These are phyloP conservation scores for Entelexis paramagnoliae DNA, from an alignment of 1,139 yeast species.

Conservation along the genomic window DNA sequence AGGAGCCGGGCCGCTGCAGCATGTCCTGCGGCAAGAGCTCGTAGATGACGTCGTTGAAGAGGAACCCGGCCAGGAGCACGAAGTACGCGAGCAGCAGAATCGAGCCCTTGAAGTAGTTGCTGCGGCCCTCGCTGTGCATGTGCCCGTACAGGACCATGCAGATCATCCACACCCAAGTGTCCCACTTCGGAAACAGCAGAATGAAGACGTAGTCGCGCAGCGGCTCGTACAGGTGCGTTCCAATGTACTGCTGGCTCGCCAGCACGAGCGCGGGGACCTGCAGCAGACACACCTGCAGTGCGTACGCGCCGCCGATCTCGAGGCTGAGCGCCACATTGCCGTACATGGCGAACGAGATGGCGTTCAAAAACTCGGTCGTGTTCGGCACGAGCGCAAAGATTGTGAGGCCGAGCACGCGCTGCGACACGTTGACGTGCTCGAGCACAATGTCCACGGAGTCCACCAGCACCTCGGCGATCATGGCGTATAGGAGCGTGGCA, in stretches of 20 bases:
- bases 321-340: slow-evolving; percentile 86
- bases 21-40: slow-evolving; percentile 7
- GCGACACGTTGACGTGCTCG: slow-evolving; percentile 63
- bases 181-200: slow-evolving; percentile 91
- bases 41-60: slow-evolving; percentile 40
- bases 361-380: slow-evolving; percentile 92
- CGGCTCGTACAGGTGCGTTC: slow-evolving; percentile 25
- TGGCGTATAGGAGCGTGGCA: slow-evolving; percentile 79
- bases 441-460: slow-evolving; percentile 89
- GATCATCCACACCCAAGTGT: slow-evolving; percentile 71
- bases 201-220: slow-evolving; percentile 52
- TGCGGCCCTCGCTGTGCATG: slow-evolving; percentile 92
- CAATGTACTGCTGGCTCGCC: slow-evolving; percentile 48
- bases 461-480: slow-evolving; percentile 89
- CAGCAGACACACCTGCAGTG: slow-evolving; percentile 86
- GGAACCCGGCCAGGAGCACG: slow-evolving; percentile 74
- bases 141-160: slow-evolving; percentile 87
- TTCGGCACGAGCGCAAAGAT: slow-evolving; percentile 94
- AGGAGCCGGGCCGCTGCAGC: not conserved
- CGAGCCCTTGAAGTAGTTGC: slow-evolving; percentile 91
- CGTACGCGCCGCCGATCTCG: slow-evolving; percentile 98
- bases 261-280: slow-evolving; percentile 88
- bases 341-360: slow-evolving; percentile 89
- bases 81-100: slow-evolving; percentile 70
- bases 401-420: slow-evolving; percentile 84